Percentiles rank a stretch among this genome's conserved stretches.
Conservation (phyloP, 257 asterid genomes). For the Buddleja alternifolia region DNA sequence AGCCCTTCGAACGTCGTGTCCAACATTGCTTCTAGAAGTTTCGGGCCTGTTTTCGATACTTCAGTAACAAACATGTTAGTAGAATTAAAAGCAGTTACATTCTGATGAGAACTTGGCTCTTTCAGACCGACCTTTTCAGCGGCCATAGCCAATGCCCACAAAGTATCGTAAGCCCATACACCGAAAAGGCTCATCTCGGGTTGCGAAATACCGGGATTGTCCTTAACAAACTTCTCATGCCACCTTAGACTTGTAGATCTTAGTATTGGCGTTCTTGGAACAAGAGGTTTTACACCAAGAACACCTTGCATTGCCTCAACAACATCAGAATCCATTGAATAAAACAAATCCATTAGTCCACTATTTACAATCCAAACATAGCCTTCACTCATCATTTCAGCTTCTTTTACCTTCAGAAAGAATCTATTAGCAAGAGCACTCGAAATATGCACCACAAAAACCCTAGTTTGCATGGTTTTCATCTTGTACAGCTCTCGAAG, state of each 20-base stretch:
- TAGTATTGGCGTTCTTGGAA: conserved; percentile 28
- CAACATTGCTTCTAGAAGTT: conserved; percentile 34
- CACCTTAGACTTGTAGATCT: conserved; percentile 22
- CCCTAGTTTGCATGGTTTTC: conserved; percentile 50
- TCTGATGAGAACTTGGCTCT: conserved; percentile 18
- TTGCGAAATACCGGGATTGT: conserved; percentile 14
- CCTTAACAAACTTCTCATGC: conserved; percentile 23
- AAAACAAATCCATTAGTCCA: conserved; percentile 30
- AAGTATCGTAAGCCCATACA: conserved; percentile 54
- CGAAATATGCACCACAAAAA: conserved; percentile 44
- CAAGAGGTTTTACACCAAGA: conserved; percentile 46
- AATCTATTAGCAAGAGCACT: conserved; percentile 32
- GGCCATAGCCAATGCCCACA: conserved; percentile 48
- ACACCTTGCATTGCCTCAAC: conserved; percentile 56
- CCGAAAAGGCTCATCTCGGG: conserved; percentile 35
- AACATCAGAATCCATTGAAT: conserved; percentile 23
- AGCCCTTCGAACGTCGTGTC: conserved; percentile 42
- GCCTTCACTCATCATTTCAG: conserved; percentile 50
- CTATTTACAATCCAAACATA: conserved; percentile 51
- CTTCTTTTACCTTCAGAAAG: conserved; percentile 37
- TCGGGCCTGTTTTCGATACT: conserved; percentile 33
- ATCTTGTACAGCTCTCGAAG: conserved; percentile 41
- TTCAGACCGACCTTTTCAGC: conserved; percentile 34
- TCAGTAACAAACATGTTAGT: conserved; percentile 26
- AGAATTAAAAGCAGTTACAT: conserved; percentile 8